These are phyloP conservation scores for Lecanicillium sp. DNA, from an alignment of 2,329 filamentous ascomycete genomes.

Conservation along the genomic window DNA sequence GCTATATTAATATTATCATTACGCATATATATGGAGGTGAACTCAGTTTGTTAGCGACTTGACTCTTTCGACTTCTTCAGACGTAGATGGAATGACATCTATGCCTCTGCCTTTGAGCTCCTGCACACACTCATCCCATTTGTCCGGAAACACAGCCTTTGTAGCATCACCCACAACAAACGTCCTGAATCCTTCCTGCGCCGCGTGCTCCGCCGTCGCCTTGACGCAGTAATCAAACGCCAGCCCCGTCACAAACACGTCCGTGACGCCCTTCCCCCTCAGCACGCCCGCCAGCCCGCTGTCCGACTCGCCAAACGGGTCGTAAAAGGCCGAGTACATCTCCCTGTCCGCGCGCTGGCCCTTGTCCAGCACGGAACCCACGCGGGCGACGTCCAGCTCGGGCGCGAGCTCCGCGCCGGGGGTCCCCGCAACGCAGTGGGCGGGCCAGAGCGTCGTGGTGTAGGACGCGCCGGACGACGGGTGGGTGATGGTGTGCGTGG, in stretches of 20 bases:
- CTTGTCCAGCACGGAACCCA: constrained; percentile 72
- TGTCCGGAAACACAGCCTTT: constrained; percentile 58
- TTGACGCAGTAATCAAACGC: constrained; percentile 89
- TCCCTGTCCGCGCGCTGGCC: constrained; percentile 69
- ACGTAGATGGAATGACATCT: constrained; percentile 51
- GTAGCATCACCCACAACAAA: constrained; percentile 76
- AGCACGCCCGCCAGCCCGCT: constrained; percentile 58
- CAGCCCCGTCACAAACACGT: constrained; percentile 81
- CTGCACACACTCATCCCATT: constrained; percentile 49
- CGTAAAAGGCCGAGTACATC: constrained; percentile 91
- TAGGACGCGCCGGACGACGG: constrained; percentile 60
- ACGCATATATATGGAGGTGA: background rate
- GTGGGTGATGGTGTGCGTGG: constrained; percentile 58
- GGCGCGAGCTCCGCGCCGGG: constrained; percentile 66
- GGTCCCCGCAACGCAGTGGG: constrained; percentile 76
- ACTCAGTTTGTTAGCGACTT: background rate
- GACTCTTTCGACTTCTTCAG: constrained; percentile 50
- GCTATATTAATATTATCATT: background rate
- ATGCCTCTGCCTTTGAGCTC: constrained; percentile 57
- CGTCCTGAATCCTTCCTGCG: constrained; percentile 66
- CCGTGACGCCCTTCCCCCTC: constrained; percentile 53
- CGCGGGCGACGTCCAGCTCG: constrained; percentile 54
- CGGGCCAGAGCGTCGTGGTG: constrained; percentile 73
- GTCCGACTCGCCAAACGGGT: constrained; percentile 63
- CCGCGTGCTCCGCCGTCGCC: constrained; percentile 72